Evolutionary conservation across 768 basidiomycete genomes (phyloP).

Genomic region (Boletus sp.): DNA sequence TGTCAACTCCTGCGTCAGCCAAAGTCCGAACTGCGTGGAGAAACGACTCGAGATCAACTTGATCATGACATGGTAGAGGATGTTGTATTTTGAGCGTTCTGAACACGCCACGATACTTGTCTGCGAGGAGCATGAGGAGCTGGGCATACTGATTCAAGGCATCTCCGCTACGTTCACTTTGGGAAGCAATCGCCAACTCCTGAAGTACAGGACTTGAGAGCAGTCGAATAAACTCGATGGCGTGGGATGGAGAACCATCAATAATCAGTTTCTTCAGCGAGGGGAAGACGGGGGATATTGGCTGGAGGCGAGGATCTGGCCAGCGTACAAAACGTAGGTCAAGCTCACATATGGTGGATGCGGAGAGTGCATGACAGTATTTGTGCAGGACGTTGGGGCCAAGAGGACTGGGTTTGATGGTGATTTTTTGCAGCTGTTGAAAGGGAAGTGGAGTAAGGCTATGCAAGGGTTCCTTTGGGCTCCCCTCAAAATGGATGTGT

Average conservation of each 20-base stretch:
- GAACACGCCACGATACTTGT: conserved; percentile 21
- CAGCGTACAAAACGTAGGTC: conserved; percentile 24
- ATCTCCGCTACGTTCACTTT: conserved; percentile 12
- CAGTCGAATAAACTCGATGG: conserved; percentile 19
- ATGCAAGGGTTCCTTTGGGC: conserved; percentile 18
- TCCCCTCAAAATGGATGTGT: conserved; percentile 23
- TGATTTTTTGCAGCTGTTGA: conserved; percentile 15
- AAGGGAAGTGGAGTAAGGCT: conserved; percentile 17
- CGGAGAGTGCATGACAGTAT: conserved; percentile 21
- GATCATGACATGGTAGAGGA: conserved; percentile 13
- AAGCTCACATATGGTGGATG: conserved; percentile 17
- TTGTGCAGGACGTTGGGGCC: conserved; percentile 24
- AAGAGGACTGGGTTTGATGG: conserved; percentile 23
- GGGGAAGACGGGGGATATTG: conserved; percentile 19
- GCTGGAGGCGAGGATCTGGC: conserved; percentile 19
- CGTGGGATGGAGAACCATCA: conserved; percentile 19
- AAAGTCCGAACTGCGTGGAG: conserved; percentile 16
- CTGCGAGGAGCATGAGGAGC: conserved; percentile 20
- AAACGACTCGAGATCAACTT: conserved; percentile 14
- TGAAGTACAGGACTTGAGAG: conserved; percentile 18
- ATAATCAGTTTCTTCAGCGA: conserved; percentile 19
- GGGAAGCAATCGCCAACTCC: conserved; percentile 18
- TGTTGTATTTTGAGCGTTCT: conserved; percentile 19
- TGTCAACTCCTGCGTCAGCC: conserved; percentile 10
- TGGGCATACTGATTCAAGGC: conserved; percentile 10